Conservation (phyloP, 2,329 filamentous ascomycete genomes). For the Epichloe sibirici region DNA sequence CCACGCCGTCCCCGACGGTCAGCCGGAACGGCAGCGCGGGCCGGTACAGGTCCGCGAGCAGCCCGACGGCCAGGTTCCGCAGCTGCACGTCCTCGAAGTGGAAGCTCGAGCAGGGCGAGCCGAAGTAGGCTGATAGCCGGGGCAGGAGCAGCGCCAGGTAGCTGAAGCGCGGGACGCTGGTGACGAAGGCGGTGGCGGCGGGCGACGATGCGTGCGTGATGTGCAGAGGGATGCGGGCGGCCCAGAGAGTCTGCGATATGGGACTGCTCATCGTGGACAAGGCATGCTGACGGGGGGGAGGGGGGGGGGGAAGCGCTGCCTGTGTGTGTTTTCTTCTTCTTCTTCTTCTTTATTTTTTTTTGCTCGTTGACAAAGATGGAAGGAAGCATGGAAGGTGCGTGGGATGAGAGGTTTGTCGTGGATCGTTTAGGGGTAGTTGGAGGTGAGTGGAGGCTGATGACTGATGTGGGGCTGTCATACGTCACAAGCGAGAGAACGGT, state of each 20-base stretch:
- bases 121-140: constrained; percentile 41
- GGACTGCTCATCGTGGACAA: constrained; percentile 4
- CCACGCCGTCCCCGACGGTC: constrained; percentile 39
- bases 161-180: constrained; percentile 43
- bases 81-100: constrained; percentile 43
- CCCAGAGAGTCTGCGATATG: constrained; percentile 40
- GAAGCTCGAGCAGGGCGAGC: constrained; percentile 43
- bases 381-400: too few species aligned
- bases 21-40: constrained; percentile 43
- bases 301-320: not conserved
- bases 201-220: constrained; percentile 33
- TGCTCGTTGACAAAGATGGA: too few species aligned
- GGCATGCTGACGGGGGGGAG: constrained; percentile 2
- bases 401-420: too few species aligned
- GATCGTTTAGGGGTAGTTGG: too few species aligned
- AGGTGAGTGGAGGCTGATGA: too few species aligned
- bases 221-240: constrained; percentile 39
- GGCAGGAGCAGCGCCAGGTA: constrained; percentile 47
- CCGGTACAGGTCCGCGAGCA: constrained; percentile 45
- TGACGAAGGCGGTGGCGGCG: constrained; percentile 31
- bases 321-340: not conserved
- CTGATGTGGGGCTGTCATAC: too few species aligned
- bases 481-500: too few species aligned
- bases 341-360: too few species aligned
- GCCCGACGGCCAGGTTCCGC: constrained; percentile 39